phyloP scores from a whole-genome alignment of 352 stramenopile species.

The Globisporangium abappressorium region DNA sequence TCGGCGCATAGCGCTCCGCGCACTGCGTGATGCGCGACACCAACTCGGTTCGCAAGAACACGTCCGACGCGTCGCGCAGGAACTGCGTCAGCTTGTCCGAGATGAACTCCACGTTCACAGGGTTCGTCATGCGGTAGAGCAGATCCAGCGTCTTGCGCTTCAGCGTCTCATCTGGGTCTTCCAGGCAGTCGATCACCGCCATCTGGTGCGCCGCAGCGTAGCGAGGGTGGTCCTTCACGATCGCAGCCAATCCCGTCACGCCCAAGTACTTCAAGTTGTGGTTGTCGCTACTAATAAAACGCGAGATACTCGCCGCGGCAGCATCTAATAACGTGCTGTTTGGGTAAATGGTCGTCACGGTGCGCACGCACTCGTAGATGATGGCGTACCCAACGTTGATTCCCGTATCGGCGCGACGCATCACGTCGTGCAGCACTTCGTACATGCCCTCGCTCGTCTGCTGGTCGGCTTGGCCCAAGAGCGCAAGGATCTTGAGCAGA shows the following conservation, averaged over 20 bases:
- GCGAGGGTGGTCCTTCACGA: conserved; percentile 95
- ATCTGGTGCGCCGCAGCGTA: conserved; percentile 99
- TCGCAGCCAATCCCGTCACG: conserved; percentile 97
- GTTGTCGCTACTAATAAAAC: conserved; percentile 94
- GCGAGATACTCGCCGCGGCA: conserved; percentile 88
- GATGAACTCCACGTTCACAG: conserved; percentile 99
- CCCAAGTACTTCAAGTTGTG: conserved; percentile 99
- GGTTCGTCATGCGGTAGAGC: conserved; percentile 98
- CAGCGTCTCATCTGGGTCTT: conserved; percentile 99
- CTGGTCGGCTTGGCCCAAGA: conserved; percentile 94
- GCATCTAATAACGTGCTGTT: conserved; percentile 97
- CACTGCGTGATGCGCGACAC: conserved; percentile 97
- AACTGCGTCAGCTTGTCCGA: conserved; percentile 98
- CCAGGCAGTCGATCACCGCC: conserved; percentile 99
- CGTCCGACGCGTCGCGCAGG: conserved; percentile 93
- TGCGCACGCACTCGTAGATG: conserved; percentile 99
- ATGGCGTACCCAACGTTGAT: conserved; percentile 99
- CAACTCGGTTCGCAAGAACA: conserved; percentile 97
- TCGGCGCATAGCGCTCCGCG: conserved; percentile 95
- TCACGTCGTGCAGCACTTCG: conserved; percentile 98
- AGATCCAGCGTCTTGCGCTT: conserved; percentile 98
- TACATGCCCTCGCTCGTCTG: conserved; percentile 98
- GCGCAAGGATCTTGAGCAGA: conserved; percentile 95
- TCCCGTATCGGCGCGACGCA: conserved; percentile 97
- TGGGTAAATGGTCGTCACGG: conserved; percentile 99